These are phyloP conservation scores for Pichia manshurica DNA, from an alignment of 805 yeast genomes.

Conservation along the genomic window DNA sequence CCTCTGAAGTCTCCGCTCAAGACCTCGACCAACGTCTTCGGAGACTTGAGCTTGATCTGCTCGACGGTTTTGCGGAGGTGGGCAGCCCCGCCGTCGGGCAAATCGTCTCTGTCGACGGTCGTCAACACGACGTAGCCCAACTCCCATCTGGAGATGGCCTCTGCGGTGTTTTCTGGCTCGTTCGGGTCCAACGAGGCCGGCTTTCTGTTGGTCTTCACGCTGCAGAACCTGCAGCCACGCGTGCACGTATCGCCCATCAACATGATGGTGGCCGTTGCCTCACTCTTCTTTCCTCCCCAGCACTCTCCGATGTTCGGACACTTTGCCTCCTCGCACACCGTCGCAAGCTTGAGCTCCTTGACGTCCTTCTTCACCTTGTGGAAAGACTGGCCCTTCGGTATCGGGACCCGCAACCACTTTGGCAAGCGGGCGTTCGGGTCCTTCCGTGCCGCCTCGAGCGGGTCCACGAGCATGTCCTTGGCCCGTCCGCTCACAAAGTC, in stretches of 20 bases:
- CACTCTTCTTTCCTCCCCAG: slow-evolving; percentile 95
- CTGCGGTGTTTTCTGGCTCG: slow-evolving; percentile 98
- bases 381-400: slow-evolving; percentile 90
- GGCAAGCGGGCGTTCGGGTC: slow-evolving; percentile 76
- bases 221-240: slow-evolving; percentile 97
- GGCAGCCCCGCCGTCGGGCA: slow-evolving; percentile 85
- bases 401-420: slow-evolving; percentile 89
- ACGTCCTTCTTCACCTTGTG: slow-evolving; percentile 79
- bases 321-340: slow-evolving; percentile 98
- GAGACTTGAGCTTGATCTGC: slow-evolving; percentile 80
- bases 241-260: slow-evolving; percentile 98
- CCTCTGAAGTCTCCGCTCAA: slow-evolving; percentile 95
- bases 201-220: slow-evolving; percentile 84
- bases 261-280: slow-evolving; percentile 97
- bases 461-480: slow-evolving; percentile 59
- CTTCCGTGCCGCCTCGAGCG: slow-evolving; percentile 65
- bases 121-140: slow-evolving; percentile 95
- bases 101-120: slow-evolving; percentile 95
- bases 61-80: slow-evolving; percentile 86
- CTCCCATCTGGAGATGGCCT: slow-evolving; percentile 96
- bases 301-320: slow-evolving; percentile 99
- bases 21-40: slow-evolving; percentile 88
- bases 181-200: slow-evolving; percentile 90
- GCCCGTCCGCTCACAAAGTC: slow-evolving; percentile 86
- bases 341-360: slow-evolving; percentile 79